phyloP scores from a whole-genome alignment of 306 rosid genomes.

The Gastrolobium bilobum region DNA sequence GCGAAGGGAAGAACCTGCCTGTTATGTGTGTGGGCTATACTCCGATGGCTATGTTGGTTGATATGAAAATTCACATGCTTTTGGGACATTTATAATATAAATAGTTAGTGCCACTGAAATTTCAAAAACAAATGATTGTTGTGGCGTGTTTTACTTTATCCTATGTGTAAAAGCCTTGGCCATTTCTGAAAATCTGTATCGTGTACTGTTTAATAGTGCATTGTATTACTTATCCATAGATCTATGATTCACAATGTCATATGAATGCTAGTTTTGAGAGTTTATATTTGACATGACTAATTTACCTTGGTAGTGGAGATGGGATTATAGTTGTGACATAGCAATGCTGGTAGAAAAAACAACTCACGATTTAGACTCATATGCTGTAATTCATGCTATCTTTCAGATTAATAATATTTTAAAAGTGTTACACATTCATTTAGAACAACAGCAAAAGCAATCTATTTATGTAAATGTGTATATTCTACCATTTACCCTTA shows the following conservation, averaged over 20 bases:
- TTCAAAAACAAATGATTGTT: slow-evolving; percentile 30
- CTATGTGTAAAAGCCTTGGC: slow-evolving; percentile 30
- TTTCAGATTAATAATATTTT: too few relatives aligned
- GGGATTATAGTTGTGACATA: neutral
- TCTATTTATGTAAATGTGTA: too few relatives aligned
- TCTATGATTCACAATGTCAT: slow-evolving; percentile 19
- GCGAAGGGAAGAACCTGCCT: slow-evolving; percentile 50
- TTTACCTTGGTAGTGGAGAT: neutral
- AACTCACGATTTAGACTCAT: neutral
- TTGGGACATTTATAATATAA: slow-evolving; percentile 35
- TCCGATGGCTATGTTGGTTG: slow-evolving; percentile 42
- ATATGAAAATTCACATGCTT: slow-evolving; percentile 45
- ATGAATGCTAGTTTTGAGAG: slow-evolving; percentile 15
- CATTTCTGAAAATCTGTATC: slow-evolving; percentile 18
- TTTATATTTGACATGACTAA: neutral
- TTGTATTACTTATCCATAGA: slow-evolving; percentile 5
- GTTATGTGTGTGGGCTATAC: slow-evolving; percentile 47
- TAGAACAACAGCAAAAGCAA: too few relatives aligned
- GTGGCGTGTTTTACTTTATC: slow-evolving; percentile 36
- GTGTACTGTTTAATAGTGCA: too few relatives aligned
- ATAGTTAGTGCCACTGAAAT: slow-evolving; percentile 30
- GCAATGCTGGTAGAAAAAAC: neutral
- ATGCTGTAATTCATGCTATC: too few relatives aligned
- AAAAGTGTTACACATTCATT: too few relatives aligned
- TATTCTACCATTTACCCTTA: too few relatives aligned